Conservation (phyloP, 2,329 filamentous ascomycete genomes). For the Paraphaeosphaeria minitans region DNA sequence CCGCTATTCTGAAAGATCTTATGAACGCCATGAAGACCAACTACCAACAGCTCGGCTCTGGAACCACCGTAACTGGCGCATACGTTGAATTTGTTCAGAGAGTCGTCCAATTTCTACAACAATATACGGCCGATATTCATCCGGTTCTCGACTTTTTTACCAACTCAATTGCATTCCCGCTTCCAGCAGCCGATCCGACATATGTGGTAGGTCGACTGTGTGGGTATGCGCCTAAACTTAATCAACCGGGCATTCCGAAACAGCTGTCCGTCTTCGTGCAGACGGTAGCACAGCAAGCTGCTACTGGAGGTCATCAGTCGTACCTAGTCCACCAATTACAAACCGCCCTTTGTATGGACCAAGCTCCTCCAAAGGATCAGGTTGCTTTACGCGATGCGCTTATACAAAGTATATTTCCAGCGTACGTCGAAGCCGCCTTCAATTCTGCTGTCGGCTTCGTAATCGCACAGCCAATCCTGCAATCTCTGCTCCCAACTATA, state of each 20-base stretch:
- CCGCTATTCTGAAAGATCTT: slow-evolving; percentile 57
- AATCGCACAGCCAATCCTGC: slow-evolving; percentile 58
- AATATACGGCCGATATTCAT: slow-evolving; percentile 63
- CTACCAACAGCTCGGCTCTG: slow-evolving; percentile 59
- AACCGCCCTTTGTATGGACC: slow-evolving; percentile 55
- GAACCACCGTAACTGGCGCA: slow-evolving; percentile 51
- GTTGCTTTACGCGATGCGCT: slow-evolving; percentile 59
- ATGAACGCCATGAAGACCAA: slow-evolving; percentile 67
- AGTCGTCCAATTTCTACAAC: slow-evolving; percentile 64
- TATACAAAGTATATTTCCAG: slow-evolving; percentile 60
- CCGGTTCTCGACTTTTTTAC: slow-evolving; percentile 65
- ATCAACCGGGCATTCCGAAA: slow-evolving; percentile 55
- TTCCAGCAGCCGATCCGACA: slow-evolving; percentile 63
- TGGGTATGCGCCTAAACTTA: slow-evolving; percentile 62
- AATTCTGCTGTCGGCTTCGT: slow-evolving; percentile 56
- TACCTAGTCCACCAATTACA: slow-evolving; percentile 62
- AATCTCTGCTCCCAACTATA: slow-evolving; percentile 52
- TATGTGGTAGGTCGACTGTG: slow-evolving; percentile 67
- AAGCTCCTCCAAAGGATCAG: slow-evolving; percentile 46
- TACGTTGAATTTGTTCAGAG: slow-evolving; percentile 68
- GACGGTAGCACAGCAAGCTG: slow-evolving; percentile 63
- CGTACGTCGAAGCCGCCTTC: slow-evolving; percentile 59
- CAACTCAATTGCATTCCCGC: slow-evolving; percentile 63
- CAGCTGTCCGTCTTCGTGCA: slow-evolving; percentile 64
- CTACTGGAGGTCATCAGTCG: slow-evolving; percentile 60